phyloP scores from a whole-genome alignment of 1,284 basidiomycete species.

The Ustilago hordei region DNA sequence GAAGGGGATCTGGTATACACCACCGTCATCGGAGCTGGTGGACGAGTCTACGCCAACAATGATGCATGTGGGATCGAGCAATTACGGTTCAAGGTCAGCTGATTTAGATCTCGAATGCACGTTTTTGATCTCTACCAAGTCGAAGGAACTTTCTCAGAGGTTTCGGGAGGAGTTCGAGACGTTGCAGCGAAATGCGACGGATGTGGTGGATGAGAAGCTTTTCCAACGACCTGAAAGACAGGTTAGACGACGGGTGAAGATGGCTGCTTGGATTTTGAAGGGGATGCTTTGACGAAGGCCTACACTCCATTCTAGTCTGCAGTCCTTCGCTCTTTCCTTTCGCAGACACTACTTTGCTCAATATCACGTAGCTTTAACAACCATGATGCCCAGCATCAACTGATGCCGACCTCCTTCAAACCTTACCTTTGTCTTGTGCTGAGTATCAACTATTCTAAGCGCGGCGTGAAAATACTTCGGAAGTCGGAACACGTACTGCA shows the following conservation, averaged over 20 bases:
- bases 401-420: background rate
- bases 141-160: constrained; percentile 45
- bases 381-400: constrained; percentile 18
- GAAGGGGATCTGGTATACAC: constrained; percentile 76
- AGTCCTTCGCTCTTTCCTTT: no score
- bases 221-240: constrained; percentile 74
- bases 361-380: background rate
- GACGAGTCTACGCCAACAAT: constrained; percentile 30
- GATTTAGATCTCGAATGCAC: constrained; percentile 93
- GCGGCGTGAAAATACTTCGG: constrained; percentile 10
- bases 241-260: constrained; percentile 75
- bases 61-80: constrained; percentile 94
- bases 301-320: no score
- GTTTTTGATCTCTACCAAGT: constrained; percentile 79
- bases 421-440: background rate
- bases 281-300: constrained; percentile 52
- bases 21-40: constrained; percentile 3
- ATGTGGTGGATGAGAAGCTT: constrained; percentile 71
- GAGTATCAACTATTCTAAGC: background rate
- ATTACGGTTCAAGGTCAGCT: constrained; percentile 90
- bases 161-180: constrained; percentile 72
- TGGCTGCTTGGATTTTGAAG: constrained; percentile 61
- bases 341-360: no score
- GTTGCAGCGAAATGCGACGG: constrained; percentile 71
- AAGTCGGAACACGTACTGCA: constrained; percentile 16